These are phyloP conservation scores for Aspergillus ostianus DNA, from an alignment of 495 filamentous ascomycete genomes.

Conservation along the genomic window DNA sequence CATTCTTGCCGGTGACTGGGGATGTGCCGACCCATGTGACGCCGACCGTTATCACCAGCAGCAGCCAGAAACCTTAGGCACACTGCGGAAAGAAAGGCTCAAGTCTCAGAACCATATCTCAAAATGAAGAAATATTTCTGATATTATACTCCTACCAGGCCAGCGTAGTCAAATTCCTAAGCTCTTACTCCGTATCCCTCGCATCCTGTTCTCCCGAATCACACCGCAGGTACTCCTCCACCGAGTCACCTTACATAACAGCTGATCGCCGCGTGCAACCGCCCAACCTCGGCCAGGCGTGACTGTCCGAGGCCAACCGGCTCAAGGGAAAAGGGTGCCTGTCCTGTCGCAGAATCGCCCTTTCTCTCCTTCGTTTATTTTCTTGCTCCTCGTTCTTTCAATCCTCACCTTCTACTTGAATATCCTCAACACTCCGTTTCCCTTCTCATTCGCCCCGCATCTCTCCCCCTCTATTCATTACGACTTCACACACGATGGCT, in stretches of 20 bases:
- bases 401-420: slow-evolving; percentile 7
- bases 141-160: too few relatives aligned
- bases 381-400: slow-evolving; percentile 5
- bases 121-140: too few relatives aligned
- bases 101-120: too few relatives aligned
- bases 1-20: too few relatives aligned
- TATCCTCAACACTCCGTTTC: slow-evolving; percentile 22
- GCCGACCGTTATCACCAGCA: background rate
- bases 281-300: slow-evolving; percentile 9
- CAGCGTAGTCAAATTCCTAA: too few relatives aligned
- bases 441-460: slow-evolving; percentile 18
- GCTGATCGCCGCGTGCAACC: slow-evolving; percentile 12
- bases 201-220: too few relatives aligned
- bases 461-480: slow-evolving; percentile 3
- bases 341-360: background rate
- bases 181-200: too few relatives aligned
- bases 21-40: too few relatives aligned
- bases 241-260: background rate
- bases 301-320: slow-evolving; percentile 38
- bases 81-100: too few relatives aligned
- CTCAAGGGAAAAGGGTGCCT: background rate
- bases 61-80: background rate
- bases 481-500: slow-evolving; percentile 29
- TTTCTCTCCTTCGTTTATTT: background rate
- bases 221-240: too few relatives aligned